phyloP scores from a whole-genome alignment of 345 rosid genomes.

The Bruguiera sexangula region DNA sequence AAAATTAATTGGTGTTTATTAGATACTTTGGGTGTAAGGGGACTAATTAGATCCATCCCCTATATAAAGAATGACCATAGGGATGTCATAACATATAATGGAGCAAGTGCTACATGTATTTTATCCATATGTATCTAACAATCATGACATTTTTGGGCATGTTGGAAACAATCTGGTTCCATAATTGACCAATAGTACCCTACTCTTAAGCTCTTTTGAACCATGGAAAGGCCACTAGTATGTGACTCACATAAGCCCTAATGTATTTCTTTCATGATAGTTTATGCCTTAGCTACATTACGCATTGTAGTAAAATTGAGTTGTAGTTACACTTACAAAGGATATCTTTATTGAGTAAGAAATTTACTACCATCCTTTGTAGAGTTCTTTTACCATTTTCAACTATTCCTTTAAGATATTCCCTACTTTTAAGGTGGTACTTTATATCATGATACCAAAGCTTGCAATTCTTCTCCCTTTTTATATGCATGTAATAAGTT shows the following conservation, averaged over 20 bases:
- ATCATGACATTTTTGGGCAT: no score
- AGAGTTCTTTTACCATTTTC: no score
- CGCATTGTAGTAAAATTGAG: rapidly evolving
- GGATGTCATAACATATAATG: neutral
- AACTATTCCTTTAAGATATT: neutral
- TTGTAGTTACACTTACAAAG: neutral
- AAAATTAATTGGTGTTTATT: neutral
- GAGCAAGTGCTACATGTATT: neutral
- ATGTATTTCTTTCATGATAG: neutral
- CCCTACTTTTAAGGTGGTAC: neutral
- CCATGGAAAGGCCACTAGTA: no score
- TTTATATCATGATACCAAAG: neutral
- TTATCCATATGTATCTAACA: neutral
- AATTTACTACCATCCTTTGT: no score
- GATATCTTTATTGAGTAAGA: no score
- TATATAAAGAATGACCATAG: neutral
- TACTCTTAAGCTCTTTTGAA: neutral
- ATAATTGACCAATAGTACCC: no score
- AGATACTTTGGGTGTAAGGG: neutral
- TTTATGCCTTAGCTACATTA: neutral
- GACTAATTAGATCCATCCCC: neutral
- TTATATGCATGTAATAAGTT: neutral
- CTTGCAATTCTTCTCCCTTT: no score
- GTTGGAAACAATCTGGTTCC: no score
- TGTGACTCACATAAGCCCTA: neutral